Evolutionary conservation across 2,329 filamentous ascomycete species (phyloP).

Genomic region (Venturia aucupariae): DNA sequence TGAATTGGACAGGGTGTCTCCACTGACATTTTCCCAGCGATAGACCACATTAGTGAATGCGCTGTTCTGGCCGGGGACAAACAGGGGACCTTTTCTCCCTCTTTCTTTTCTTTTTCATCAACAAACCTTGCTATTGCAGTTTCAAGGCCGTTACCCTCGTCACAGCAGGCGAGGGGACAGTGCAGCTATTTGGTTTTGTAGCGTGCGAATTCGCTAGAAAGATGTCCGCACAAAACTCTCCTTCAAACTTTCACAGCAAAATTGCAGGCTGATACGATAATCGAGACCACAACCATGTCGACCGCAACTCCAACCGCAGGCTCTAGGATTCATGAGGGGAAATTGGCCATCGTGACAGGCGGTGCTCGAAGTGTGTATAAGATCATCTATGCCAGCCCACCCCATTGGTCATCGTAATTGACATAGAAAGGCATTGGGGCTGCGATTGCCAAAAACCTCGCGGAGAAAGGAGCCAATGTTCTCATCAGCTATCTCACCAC

Average conservation of each 20-base stretch:
- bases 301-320: not conserved
- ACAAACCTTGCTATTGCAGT: not conserved
- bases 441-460: slow-evolving; percentile 57
- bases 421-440: slow-evolving; percentile 58
- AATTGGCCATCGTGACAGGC: slow-evolving; percentile 5
- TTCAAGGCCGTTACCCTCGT: not conserved
- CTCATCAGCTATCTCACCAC: slow-evolving; percentile 64
- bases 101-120: not conserved
- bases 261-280: not conserved
- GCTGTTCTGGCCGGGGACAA: not conserved
- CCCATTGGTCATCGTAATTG: slow-evolving; percentile 13
- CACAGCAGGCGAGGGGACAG: not conserved
- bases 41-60: no score
- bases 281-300: not conserved
- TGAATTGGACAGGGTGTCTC: no score
- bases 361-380: slow-evolving; percentile 1
- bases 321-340: slow-evolving; percentile 1
- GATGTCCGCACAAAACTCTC: not conserved
- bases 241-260: not conserved
- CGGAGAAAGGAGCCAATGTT: slow-evolving; percentile 59
- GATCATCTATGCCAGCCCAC: not conserved
- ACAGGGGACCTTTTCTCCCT: not conserved
- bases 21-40: no score
- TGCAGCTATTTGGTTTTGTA: not conserved
- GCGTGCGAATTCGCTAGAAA: not conserved